Base-by-base conservation (phyloP, 2,329 filamentous ascomycete species). In the Elsinoe australis region DNA sequence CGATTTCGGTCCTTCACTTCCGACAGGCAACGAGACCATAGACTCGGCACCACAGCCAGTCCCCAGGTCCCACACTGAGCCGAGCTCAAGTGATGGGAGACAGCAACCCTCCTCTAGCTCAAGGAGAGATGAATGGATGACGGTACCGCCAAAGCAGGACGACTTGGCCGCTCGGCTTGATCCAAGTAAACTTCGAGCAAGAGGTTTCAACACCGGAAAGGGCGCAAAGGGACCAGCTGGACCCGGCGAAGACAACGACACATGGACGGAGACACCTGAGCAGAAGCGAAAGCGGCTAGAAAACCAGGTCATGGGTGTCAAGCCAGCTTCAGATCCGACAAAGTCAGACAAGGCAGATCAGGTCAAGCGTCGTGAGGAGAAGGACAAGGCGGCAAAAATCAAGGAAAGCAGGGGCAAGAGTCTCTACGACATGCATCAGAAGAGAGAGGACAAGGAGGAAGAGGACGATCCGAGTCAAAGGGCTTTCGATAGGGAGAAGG, bases 241-340 rank as follows among this genome's bases (percentile, higher is more conserved):
- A 24, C n/a, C 17, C 3, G 65, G 62, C 3, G 62, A 59, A 6
- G 63, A 64, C 14, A 67, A 62, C 9, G 80, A 79, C 17, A 79
- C 90, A 34, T 96, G 90, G 90, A 89, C 87, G 0, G 90, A 96
- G 65, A 95, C 87, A 6, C 85, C 87, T 0, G 85, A 90, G 62
- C 78, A 95, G 66, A 94, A 94, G 64, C 79, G 85, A 50, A 82
- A 83, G 64, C 76, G 87, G 31, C 67, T 95, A 17, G 82, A 84
- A 57, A 81, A 94, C 62, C 80, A 92, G 47, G 84, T 94, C 8
- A 76, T 95, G 56, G 89, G 89, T 0, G 78, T 89, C 2, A 67
- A 68, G 19, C 66, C 72, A 3, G 61, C 66, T 49, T 6, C 36
- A 15, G 17, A 50, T 45, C 35, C 51, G 2, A 17, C 14, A 3